Evolutionary conservation across 1,284 basidiomycete species (phyloP).

Genomic region (Cryptococcus depauperatus): DNA sequence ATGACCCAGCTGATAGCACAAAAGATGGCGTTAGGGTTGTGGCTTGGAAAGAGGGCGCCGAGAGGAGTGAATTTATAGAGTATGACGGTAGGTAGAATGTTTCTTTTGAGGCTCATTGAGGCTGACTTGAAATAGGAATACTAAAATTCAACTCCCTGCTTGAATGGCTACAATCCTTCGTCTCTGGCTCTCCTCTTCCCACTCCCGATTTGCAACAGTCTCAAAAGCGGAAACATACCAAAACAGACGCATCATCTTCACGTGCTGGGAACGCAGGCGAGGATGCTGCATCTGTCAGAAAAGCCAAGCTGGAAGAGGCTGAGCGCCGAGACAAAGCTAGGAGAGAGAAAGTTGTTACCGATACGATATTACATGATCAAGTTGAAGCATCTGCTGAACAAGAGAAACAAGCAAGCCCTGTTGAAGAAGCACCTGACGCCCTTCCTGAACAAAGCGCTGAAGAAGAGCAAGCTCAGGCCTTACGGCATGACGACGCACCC

Average conservation of each 20-base stretch:
- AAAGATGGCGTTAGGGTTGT: constrained; percentile 34
- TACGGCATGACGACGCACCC: no score
- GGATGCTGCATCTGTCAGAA: constrained; percentile 7
- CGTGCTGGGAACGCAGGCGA: neutral
- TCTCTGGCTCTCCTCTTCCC: neutral
- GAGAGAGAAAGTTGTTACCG: constrained; percentile 27
- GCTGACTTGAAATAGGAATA: constrained; percentile 18
- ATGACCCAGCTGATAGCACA: constrained; percentile 22
- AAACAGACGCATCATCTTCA: constrained; percentile 5
- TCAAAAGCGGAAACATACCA: neutral
- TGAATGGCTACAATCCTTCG: constrained; percentile 29
- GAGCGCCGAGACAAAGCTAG: constrained; percentile 33
- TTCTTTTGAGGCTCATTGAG: neutral
- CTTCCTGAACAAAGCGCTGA: no score
- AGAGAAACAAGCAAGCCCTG: constrained; percentile 10
- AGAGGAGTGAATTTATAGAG: constrained; percentile 17
- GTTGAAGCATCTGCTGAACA: constrained; percentile 13
- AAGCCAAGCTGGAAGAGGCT: constrained; percentile 36
- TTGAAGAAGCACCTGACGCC: constrained; percentile 12
- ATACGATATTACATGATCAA: no score
- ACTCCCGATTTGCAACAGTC: neutral
- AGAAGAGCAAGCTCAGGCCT: no score
- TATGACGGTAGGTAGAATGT: constrained; percentile 39
- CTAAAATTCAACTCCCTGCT: constrained; percentile 44
- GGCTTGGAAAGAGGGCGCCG: constrained; percentile 25